A percentile compares a stretch with the other conserved stretches of the same genome.
These are phyloP conservation scores for Leccinum disarticulatum DNA, from an alignment of 768 basidiomycete genomes.

Conservation along the genomic window DNA sequence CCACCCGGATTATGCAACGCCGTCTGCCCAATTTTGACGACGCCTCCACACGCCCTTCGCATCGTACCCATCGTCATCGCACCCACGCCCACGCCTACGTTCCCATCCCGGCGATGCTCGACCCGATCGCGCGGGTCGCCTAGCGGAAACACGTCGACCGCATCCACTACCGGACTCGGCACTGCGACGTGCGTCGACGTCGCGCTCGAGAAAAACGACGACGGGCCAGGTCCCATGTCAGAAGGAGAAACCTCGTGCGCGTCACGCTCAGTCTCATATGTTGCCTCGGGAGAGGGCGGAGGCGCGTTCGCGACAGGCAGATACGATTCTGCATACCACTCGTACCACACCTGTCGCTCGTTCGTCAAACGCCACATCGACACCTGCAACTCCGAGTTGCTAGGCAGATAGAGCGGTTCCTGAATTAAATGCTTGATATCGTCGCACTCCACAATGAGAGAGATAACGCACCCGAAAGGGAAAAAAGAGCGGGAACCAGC, in stretches of 20 bases:
- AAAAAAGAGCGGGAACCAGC: slow-evolving; percentile 98
- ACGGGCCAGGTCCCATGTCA: slow-evolving; percentile 5
- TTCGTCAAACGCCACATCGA: slow-evolving; percentile 94
- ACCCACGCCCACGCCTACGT: background rate
- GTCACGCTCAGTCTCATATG: background rate
- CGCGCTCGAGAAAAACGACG: slow-evolving; percentile 22
- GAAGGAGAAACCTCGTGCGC: background rate
- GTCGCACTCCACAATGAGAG: background rate
- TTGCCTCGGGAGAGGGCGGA: slow-evolving; percentile 8
- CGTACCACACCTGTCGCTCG: slow-evolving; percentile 93
- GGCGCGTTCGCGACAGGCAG: slow-evolving; percentile 53
- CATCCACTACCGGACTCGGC: slow-evolving; percentile 75
- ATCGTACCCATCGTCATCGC: slow-evolving; percentile 39
- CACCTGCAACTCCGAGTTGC: slow-evolving; percentile 88
- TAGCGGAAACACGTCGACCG: slow-evolving; percentile 44
- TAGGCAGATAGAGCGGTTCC: slow-evolving; percentile 93
- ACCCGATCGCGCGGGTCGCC: slow-evolving; percentile 4
- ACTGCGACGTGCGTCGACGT: slow-evolving; percentile 30
- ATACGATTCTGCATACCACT: slow-evolving; percentile 96
- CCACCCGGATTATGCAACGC: slow-evolving; percentile 90
- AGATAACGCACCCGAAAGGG: slow-evolving; percentile 71
- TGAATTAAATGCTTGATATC: slow-evolving; percentile 29
- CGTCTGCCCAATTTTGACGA: slow-evolving; percentile 94
- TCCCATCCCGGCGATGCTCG: slow-evolving; percentile 12
- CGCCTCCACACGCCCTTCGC: slow-evolving; percentile 20